phyloP scores from a whole-genome alignment of 2,329 filamentous ascomycete species.

The Pezicula neosporulosa region DNA sequence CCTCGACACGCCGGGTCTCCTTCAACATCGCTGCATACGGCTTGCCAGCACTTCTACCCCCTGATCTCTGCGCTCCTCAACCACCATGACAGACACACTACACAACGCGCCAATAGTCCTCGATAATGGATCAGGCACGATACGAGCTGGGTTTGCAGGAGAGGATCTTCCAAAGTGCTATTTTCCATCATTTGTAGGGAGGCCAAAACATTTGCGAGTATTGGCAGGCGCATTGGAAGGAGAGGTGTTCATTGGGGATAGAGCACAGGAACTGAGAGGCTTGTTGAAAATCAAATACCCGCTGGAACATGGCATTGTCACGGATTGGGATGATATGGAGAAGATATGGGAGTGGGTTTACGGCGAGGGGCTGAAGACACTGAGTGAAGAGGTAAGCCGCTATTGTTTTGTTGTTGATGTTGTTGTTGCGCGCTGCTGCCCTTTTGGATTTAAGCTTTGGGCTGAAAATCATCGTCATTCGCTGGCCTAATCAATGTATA shows the following conservation, averaged over 20 bases:
- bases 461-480: no score
- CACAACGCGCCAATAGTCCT: conserved; percentile 99
- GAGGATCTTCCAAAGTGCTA: conserved; percentile 95
- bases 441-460: background rate
- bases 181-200: conserved; percentile 95
- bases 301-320: conserved; percentile 95
- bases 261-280: conserved; percentile 82
- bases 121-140: conserved; percentile 97
- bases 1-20: no score
- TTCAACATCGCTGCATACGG: no score
- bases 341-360: conserved; percentile 99
- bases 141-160: conserved; percentile 93
- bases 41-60: no score
- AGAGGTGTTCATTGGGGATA: conserved; percentile 93
- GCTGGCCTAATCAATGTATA: background rate
- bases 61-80: no score
- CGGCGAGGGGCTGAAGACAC: conserved; percentile 89
- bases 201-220: conserved; percentile 91
- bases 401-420: background rate
- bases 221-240: conserved; percentile 96
- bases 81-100: conserved; percentile 62
- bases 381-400: conserved; percentile 81
- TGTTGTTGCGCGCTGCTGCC: background rate
- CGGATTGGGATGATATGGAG: conserved; percentile 99
- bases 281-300: conserved; percentile 95